Percentiles rank a stretch among this genome's conserved stretches.
phyloP scores from a whole-genome alignment of 169 alveolate genomes.

The Nephromyces sp. region DNA sequence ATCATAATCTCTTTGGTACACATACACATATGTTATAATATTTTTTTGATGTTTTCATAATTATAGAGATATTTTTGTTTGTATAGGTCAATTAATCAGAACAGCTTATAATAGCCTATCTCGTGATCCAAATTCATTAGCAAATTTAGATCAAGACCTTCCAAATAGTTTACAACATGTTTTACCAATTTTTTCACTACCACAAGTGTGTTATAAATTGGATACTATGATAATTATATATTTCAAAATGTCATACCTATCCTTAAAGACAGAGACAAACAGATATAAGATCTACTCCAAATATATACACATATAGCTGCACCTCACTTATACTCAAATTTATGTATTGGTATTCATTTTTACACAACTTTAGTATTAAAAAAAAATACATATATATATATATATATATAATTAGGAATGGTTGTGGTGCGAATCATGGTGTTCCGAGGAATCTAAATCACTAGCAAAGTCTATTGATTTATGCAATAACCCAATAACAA shows the following conservation, averaged over 20 bases:
- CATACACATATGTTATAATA: no score
- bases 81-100: slow-evolving; percentile 30
- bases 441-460: slow-evolving; percentile 28
- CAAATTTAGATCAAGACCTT: slow-evolving; percentile 59
- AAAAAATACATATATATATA: no score
- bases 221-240: no score
- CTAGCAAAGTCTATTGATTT: slow-evolving; percentile 57
- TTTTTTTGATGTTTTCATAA: not conserved
- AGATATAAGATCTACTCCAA: no score
- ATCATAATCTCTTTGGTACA: no score
- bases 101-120: slow-evolving; percentile 28
- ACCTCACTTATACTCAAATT: no score
- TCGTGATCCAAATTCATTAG: slow-evolving; percentile 45
- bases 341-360: no score
- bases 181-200: slow-evolving; percentile 44
- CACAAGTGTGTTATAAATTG: slow-evolving; percentile 7
- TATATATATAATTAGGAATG: slow-evolving; percentile 26
- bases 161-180: slow-evolving; percentile 51
- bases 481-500: slow-evolving; percentile 57
- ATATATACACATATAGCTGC: no score
- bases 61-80: not conserved
- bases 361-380: no score
- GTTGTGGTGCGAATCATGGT: slow-evolving; percentile 69
- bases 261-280: no score
- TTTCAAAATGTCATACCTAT: no score